Evolutionary conservation across 805 yeast species (phyloP), one percentile per base, ranked within the genome.

Genomic region (Barnettozyma populi): DNA sequence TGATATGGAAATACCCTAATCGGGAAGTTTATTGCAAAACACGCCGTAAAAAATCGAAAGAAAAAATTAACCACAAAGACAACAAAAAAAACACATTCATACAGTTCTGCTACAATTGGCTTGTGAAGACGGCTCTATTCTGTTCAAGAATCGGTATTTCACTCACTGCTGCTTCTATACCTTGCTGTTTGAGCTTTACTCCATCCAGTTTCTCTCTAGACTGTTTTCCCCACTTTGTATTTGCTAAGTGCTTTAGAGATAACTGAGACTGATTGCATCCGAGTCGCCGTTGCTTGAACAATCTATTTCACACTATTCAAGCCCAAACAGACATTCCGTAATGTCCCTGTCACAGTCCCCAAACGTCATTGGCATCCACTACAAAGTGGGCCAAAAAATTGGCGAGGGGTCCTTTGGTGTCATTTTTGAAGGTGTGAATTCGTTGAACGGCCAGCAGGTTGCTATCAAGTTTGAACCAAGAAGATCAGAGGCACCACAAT

Each of bases 361-460:
- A 36, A 60, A 57, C 42, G 70, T 73, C 41, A 97, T 94, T 41
- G 99, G 99, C 21, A 82, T 92, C 52, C 99, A 94, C 72, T 94
- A 90, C 70, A 86, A 90, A 58, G 94, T 94, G 48, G 99, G 98
- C 50, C 92, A 90, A 67, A 94, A 94, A 71, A 90, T 94, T 52
- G 99, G 99, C 49, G 98, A 94, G 69, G 99, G 99, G 39, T 92
- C 98, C 4, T 94, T 94, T 67, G 99, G 99, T 48, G 96, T 94
- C 45, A 85, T 94, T 50, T 94, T 94, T 65, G 98, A 94, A 71
- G 99, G 99, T 53, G 79, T 88, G 38, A 92, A 94, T 65, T 76
- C 94, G 63, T 80, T 94, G 58, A 92, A 90, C 71, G 90, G 90
- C 55, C 84, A 84, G 52, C 95, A 87, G 44, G 98, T 94, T 41